Percentiles rank a stretch among this genome's conserved stretches.
phyloP scores from a whole-genome alignment of 1,284 basidiomycete genomes.

The Moesziomyces parantarcticus region DNA sequence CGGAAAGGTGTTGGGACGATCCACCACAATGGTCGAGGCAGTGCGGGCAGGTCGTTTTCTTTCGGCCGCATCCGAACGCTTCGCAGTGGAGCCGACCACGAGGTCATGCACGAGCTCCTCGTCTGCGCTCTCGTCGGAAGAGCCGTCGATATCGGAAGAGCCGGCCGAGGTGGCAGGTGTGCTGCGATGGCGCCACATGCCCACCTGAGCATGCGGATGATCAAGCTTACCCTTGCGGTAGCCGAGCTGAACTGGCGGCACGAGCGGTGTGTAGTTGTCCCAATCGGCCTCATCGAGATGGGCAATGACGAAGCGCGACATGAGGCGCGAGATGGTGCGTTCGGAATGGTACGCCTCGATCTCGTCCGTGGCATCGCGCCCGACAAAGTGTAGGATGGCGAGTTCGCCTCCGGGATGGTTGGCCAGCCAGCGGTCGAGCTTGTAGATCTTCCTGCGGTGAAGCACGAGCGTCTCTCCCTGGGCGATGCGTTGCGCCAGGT shows the following conservation, averaged over 20 bases:
- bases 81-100: neutral
- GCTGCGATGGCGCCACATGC: constrained; percentile 49
- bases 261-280: constrained; percentile 78
- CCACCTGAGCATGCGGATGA: constrained; percentile 63
- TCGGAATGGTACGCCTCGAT: constrained; percentile 89
- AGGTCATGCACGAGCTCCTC: constrained; percentile 16
- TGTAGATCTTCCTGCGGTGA: constrained; percentile 80
- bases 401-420: constrained; percentile 90
- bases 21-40: constrained; percentile 10
- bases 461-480: constrained; percentile 77
- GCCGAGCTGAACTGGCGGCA: constrained; percentile 90
- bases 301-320: constrained; percentile 81
- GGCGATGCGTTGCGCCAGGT: constrained; percentile 61
- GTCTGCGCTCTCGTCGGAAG: constrained; percentile 1
- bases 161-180: constrained; percentile 14
- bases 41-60: neutral
- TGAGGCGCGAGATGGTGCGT: constrained; percentile 73
- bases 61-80: neutral
- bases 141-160: constrained; percentile 12
- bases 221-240: constrained; percentile 63
- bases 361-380: constrained; percentile 93
- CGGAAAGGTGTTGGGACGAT: constrained; percentile 54
- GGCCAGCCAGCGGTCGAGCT: constrained; percentile 83
- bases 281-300: constrained; percentile 74
- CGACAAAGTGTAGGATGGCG: constrained; percentile 92